Percentiles rank a stretch among this genome's conserved stretches.
These are phyloP conservation scores for Penicillium coprophilum DNA, from an alignment of 495 filamentous ascomycete species.

Conservation along the genomic window DNA sequence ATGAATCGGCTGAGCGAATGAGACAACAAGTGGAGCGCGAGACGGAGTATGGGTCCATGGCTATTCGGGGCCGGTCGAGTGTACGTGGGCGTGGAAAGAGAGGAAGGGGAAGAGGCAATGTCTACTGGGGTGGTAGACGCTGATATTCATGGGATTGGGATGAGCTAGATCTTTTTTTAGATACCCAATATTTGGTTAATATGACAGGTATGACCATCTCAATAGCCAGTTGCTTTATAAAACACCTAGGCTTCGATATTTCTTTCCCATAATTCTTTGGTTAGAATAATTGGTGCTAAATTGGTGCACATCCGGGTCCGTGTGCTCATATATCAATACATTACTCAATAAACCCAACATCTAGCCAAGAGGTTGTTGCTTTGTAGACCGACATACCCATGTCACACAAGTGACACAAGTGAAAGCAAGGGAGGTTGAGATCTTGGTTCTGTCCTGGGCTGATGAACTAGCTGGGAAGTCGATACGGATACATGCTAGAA, in stretches of 20 bases:
- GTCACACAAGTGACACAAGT: constrained; percentile 4
- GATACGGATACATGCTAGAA: not conserved
- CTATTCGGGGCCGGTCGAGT: constrained; percentile 32
- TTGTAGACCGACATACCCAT: not conserved
- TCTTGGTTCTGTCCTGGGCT: not conserved
- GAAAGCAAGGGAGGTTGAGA: not conserved
- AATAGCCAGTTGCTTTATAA: not conserved
- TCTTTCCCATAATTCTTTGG: too few species aligned
- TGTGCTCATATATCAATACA: not conserved
- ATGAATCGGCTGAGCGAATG: constrained; percentile 19
- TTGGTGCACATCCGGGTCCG: not conserved
- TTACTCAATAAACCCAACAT: not conserved
- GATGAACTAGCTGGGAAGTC: not conserved
- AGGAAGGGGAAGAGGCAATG: constrained; percentile 14
- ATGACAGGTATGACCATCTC: not conserved
- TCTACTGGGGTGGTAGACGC: constrained; percentile 16
- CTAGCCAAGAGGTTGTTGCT: not conserved
- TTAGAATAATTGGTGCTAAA: not conserved
- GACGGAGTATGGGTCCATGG: constrained; percentile 36
- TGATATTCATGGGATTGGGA: constrained; percentile 2
- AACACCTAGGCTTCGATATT: not conserved
- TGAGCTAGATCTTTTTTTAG: constrained; percentile 9
- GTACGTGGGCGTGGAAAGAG: constrained; percentile 24
- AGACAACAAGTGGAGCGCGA: constrained; percentile 23
- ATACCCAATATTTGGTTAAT: not conserved